These are phyloP conservation scores for Dissoconium aciculare DNA, from an alignment of 2,329 filamentous ascomycete species.

Conservation along the genomic window DNA sequence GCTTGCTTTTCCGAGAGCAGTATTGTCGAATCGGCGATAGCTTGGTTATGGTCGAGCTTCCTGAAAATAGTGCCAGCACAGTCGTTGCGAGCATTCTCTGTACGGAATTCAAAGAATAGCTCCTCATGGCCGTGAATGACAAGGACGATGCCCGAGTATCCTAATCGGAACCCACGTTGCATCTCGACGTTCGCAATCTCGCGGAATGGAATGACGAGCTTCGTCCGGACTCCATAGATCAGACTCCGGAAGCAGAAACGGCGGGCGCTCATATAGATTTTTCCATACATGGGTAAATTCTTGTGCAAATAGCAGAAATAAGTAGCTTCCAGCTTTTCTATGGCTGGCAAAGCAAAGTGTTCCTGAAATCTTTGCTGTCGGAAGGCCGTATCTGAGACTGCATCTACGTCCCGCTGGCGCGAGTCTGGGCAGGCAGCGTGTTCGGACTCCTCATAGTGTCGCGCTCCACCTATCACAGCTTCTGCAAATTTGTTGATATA, in stretches of 20 bases:
- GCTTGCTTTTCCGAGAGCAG: slow-evolving; percentile 50
- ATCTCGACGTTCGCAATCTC: slow-evolving; percentile 90
- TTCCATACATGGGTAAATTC: slow-evolving; percentile 83
- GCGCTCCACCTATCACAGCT: slow-evolving; percentile 86
- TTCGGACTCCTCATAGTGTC: slow-evolving; percentile 70
- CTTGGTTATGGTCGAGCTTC: slow-evolving; percentile 56
- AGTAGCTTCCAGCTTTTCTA: slow-evolving; percentile 70
- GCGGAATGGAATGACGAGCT: slow-evolving; percentile 75
- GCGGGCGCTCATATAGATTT: slow-evolving; percentile 81
- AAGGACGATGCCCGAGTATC: slow-evolving; percentile 80
- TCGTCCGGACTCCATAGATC: slow-evolving; percentile 76
- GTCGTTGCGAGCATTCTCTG: slow-evolving; percentile 67
- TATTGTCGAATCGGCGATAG: slow-evolving; percentile 53
- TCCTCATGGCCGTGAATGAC: slow-evolving; percentile 90
- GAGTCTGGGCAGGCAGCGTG: slow-evolving; percentile 50
- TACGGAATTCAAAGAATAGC: slow-evolving; percentile 85
- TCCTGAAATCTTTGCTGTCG: slow-evolving; percentile 59
- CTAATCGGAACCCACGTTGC: slow-evolving; percentile 85
- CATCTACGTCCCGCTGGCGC: slow-evolving; percentile 22
- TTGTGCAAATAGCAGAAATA: slow-evolving; percentile 89
- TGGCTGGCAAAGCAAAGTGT: slow-evolving; percentile 76
- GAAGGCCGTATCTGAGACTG: slow-evolving; percentile 30
- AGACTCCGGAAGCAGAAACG: slow-evolving; percentile 89
- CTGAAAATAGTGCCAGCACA: slow-evolving; percentile 70
- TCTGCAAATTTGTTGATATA: slow-evolving; percentile 94